Evolutionary conservation across 1,284 basidiomycete species (phyloP), one percentile per base, ranked within the genome.

Genomic region (Entoloma clypeatum): DNA sequence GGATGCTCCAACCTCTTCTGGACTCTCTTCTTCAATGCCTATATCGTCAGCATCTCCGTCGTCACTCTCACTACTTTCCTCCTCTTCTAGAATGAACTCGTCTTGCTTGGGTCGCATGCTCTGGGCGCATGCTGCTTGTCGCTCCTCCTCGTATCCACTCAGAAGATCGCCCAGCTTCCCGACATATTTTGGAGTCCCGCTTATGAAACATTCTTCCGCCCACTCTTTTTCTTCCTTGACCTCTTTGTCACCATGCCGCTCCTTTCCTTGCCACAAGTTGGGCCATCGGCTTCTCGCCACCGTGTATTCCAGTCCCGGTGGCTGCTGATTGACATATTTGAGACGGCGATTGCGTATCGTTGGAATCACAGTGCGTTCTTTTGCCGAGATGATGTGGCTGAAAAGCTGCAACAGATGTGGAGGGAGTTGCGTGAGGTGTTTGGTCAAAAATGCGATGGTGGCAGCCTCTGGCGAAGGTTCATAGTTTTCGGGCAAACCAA

Each of bases 81-180:
- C 78, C 55, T 85, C 83, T 55, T 85, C 82, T 7, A 80, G 79
- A 7, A 81, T 60, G 44, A 78, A 75, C 6, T 70, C 71, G 8
- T 73, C 65, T 11, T 56, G 51, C 10, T 46, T 39, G 7, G 59
- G 61, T 38, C 64, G 61, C 17, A 75, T 49, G 9, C 49, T 54
- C 43, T 79, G 65, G n/a, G 76, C 60, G 21, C 79, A 66, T 51
- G 86, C 79, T 1, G 72, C 75, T 56, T 78, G 78, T 45, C 86
- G 69, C 56, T 87, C 86, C 52, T 85, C 85, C 51, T 86, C 86
- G 50, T 85, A 87, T 5, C 71, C 76, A 2, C 73, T 77, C 5
- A 90, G 61, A 8, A 90, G 64, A 9, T 60, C 57, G 0, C 78
- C 86, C 5, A 89, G 62, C 49, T 84, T 86, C 26, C 82, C 83